phyloP scores from a whole-genome alignment of 2,329 filamentous ascomycete genomes.

The Trichoderma brevicompactum region DNA sequence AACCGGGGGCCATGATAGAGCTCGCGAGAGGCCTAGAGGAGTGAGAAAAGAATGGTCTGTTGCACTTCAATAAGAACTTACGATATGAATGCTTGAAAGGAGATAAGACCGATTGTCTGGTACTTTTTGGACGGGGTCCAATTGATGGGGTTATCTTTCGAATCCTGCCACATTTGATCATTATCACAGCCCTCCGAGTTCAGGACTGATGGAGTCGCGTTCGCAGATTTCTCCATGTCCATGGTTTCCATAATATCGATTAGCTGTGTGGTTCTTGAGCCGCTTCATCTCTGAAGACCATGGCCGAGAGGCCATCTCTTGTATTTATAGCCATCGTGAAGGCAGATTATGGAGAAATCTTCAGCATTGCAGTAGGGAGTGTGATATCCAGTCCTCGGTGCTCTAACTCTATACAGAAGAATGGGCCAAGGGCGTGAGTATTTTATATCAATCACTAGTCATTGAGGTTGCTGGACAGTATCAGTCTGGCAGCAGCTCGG shows the following conservation, averaged over 20 bases:
- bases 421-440: background rate
- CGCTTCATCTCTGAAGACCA: background rate
- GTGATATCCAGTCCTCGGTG: background rate
- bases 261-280: background rate
- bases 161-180: background rate
- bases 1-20: constrained; percentile 16
- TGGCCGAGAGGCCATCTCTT: background rate
- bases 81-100: constrained; percentile 15
- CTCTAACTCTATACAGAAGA: constrained; percentile 11
- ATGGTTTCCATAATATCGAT: background rate
- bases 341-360: background rate
- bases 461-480: background rate
- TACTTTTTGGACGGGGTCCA: background rate
- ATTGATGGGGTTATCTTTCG: background rate
- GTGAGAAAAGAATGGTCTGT: background rate
- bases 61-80: background rate
- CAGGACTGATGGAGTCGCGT: background rate
- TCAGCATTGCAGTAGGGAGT: background rate
- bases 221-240: background rate
- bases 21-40: constrained; percentile 3
- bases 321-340: background rate
- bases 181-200: background rate
- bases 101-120: constrained; percentile 2
- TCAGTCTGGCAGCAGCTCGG: background rate
- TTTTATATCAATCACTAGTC: background rate